Conservation (phyloP, 176 grass and related monocot species). For the Lolium rigidum region DNA sequence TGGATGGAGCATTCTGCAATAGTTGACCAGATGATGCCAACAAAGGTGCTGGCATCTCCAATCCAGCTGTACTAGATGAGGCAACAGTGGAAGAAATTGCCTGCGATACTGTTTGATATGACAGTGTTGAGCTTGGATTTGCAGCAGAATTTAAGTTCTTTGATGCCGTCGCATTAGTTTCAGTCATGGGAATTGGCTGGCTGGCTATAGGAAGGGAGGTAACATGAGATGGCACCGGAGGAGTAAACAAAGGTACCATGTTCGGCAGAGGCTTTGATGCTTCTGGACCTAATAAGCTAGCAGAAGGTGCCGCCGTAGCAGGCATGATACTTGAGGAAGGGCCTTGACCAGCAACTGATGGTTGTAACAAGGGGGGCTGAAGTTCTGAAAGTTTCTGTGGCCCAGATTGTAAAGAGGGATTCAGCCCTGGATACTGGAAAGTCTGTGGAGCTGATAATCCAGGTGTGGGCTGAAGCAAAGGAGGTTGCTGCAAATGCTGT, state of each 20-base stretch:
- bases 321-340: slow-evolving; percentile 45
- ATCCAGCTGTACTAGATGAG: slow-evolving; percentile 52
- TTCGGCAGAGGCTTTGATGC: slow-evolving; percentile 53
- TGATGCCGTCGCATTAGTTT: slow-evolving; percentile 39
- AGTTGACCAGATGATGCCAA: slow-evolving; percentile 61
- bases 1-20: slow-evolving; percentile 59
- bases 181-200: slow-evolving; percentile 55
- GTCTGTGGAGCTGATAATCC: slow-evolving; percentile 66
- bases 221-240: slow-evolving; percentile 50
- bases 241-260: slow-evolving; percentile 51
- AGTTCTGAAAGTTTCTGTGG: slow-evolving; percentile 59
- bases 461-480: slow-evolving; percentile 61
- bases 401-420: slow-evolving; percentile 60
- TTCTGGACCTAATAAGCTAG: slow-evolving; percentile 56
- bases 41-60: slow-evolving; percentile 54
- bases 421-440: slow-evolving; percentile 65
- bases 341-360: slow-evolving; percentile 50
- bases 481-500: slow-evolving; percentile 71
- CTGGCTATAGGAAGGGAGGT: slow-evolving; percentile 50
- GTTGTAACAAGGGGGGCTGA: slow-evolving; percentile 54
- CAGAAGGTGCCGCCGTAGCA: slow-evolving; percentile 47
- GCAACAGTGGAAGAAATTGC: slow-evolving; percentile 43
- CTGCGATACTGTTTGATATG: slow-evolving; percentile 60
- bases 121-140: slow-evolving; percentile 45
- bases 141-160: slow-evolving; percentile 44